These are phyloP conservation scores for Xylaria grammica DNA, from an alignment of 495 filamentous ascomycete genomes.

Conservation along the genomic window DNA sequence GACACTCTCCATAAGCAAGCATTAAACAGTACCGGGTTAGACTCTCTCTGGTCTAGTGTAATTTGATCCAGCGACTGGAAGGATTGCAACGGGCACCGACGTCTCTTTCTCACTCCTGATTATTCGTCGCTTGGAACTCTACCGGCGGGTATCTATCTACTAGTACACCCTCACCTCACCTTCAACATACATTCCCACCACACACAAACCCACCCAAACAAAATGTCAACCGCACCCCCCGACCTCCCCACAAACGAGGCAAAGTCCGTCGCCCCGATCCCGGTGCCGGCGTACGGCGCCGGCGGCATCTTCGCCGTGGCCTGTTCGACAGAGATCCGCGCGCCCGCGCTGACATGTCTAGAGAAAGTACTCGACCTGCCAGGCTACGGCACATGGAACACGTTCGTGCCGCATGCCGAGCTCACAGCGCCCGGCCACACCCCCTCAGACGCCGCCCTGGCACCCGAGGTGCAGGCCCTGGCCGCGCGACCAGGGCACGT, in stretches of 20 bases:
- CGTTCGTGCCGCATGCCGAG: slow-evolving; percentile 35
- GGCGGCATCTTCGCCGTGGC: slow-evolving; percentile 38
- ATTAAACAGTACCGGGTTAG: too few species aligned
- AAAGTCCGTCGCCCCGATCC: slow-evolving; percentile 18
- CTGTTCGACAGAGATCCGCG: slow-evolving; percentile 38
- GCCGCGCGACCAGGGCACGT: slow-evolving; percentile 38
- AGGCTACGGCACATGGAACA: slow-evolving; percentile 44
- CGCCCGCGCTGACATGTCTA: slow-evolving; percentile 33
- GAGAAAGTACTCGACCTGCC: slow-evolving; percentile 32
- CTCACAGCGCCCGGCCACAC: slow-evolving; percentile 25
- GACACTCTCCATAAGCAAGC: too few species aligned
- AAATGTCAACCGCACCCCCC: slow-evolving; percentile 17
- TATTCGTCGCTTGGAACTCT: too few species aligned
- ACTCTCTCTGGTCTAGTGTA: too few species aligned
- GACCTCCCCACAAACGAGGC: slow-evolving; percentile 10
- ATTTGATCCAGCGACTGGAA: too few species aligned
- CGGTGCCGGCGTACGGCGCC: slow-evolving; percentile 38
- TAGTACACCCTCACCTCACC: neutral
- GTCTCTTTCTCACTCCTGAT: too few species aligned
- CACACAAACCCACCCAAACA: neutral
- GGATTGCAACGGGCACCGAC: too few species aligned
- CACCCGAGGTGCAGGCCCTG: slow-evolving; percentile 19
- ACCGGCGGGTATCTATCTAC: too few species aligned
- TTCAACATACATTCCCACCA: neutral
- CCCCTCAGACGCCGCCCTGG: neutral